Base-by-base conservation (phyloP, 139 green algal species). In the Chlamydomonas schloesseri region DNA sequence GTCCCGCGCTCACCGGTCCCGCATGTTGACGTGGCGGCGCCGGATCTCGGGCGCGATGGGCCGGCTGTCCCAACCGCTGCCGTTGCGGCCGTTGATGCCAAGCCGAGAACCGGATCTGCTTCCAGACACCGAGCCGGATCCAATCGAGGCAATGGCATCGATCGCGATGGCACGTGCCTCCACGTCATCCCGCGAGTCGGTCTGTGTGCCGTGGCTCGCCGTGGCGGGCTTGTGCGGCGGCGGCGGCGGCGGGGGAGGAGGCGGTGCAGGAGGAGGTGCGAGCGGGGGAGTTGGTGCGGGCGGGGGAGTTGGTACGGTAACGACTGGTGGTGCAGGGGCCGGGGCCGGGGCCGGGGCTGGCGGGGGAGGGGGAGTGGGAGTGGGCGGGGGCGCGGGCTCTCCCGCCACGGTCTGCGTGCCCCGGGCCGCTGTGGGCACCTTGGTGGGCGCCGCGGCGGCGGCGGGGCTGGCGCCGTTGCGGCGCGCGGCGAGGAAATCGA, bases 11-110 rank as follows among this genome's bases (percentile, higher is more conserved):
- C 60, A 83, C 76, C 76, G n/a, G 79, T 85, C 79, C 23, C 65
- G 46, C 79, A 85, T 34, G 11, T 34, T 2, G 50, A 68, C 1
- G 67, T 28, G 33, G 14, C 79, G 65, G 47, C 79, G 79, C 79
- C 53, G 67, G 65, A 85, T 50, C 79, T 85, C 79, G 46, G 50
- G 24, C 33, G 75, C 75, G 36, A 85, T 26, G 6, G 79, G 79
- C 1, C 79, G 79, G 1, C 20, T 26, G 65, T 85, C 79, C 24
- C 72, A 83, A 10, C 72, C 76, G 17, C 58, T 53, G 34, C 71
- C 42, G 50, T 14, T n/a, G 26, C n/a, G 68, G 68, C 42, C 42
- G 42, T 50, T 50, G n/a, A n/a, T n/a, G 42, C 42, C 42, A 5
- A 50, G 42, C 42, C 42, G 42, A 5, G 42, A 50, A 5, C 42